Percentiles rank a stretch among this genome's conserved stretches.
Evolutionary conservation across 805 yeast genomes (phyloP).

Genomic region (Candida krabiensis): DNA sequence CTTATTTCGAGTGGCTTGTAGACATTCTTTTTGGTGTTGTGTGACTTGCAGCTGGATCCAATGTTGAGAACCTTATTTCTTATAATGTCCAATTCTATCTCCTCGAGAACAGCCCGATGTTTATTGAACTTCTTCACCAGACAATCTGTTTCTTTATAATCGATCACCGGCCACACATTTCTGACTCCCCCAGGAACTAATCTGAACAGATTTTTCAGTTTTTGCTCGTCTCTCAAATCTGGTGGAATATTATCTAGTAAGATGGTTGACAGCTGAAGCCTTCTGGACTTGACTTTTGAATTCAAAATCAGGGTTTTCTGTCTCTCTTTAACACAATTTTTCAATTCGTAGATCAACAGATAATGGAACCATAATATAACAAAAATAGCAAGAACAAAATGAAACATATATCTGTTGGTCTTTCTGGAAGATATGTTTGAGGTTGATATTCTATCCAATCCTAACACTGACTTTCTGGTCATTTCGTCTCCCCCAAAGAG

Average conservation of each 20-base stretch:
- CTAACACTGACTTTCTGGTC: slow-evolving; percentile 29
- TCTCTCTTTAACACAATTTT: slow-evolving; percentile 47
- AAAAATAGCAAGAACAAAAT: slow-evolving; percentile 57
- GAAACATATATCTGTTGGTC: slow-evolving; percentile 54
- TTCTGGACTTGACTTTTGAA: slow-evolving; percentile 17
- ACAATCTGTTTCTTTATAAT: slow-evolving; percentile 37
- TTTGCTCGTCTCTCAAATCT: slow-evolving; percentile 26
- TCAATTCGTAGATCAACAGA: slow-evolving; percentile 56
- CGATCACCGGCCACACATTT: slow-evolving; percentile 59
- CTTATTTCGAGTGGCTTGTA: slow-evolving; percentile 19
- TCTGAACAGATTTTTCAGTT: slow-evolving; percentile 32
- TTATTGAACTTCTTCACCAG: slow-evolving; percentile 31
- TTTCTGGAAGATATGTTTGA: slow-evolving; percentile 62
- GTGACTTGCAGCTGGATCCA: slow-evolving; percentile 4
- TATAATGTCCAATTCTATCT: slow-evolving; percentile 39
- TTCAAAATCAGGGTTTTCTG: slow-evolving; percentile 39
- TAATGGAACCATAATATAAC: slow-evolving; percentile 58
- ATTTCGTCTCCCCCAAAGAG: slow-evolving; percentile 36
- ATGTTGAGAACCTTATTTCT: slow-evolving; percentile 17
- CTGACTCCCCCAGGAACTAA: slow-evolving; percentile 55
- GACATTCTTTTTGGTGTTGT: slow-evolving; percentile 19
- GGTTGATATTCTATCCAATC: slow-evolving; percentile 69
- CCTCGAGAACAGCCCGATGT: slow-evolving; percentile 39
- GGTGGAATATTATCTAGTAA: slow-evolving; percentile 48
- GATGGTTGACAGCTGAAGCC: slow-evolving; percentile 30